Evolutionary conservation across 2,329 filamentous ascomycete genomes (phyloP).

Genomic region (Aspergillus neotritici): DNA sequence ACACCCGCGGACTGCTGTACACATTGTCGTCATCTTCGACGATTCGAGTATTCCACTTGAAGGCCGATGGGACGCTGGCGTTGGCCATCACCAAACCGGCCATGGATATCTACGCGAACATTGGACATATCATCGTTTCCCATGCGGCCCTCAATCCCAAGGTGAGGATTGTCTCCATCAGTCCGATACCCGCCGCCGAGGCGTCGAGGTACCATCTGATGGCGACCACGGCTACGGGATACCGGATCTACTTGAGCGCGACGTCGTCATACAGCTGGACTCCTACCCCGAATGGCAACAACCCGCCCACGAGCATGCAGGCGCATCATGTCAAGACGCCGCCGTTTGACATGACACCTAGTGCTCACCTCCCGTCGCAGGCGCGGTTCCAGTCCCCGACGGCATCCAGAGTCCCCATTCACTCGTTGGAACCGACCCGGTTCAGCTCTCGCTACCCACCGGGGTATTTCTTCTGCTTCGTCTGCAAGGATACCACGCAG

Average conservation of each 20-base stretch:
- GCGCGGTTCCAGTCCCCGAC: slow-evolving; percentile 31
- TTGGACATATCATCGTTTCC: slow-evolving; percentile 74
- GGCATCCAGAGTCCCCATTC: slow-evolving; percentile 47
- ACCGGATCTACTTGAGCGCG: slow-evolving; percentile 85
- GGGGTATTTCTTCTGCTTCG: slow-evolving; percentile 85
- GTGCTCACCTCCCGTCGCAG: slow-evolving; percentile 23
- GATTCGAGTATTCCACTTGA: slow-evolving; percentile 87
- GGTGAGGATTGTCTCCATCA: slow-evolving; percentile 75
- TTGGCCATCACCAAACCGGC: slow-evolving; percentile 53
- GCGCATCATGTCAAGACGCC: slow-evolving; percentile 96
- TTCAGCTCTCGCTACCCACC: slow-evolving; percentile 61
- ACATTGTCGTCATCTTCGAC: slow-evolving; percentile 83
- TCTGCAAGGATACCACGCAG: slow-evolving; percentile 56
- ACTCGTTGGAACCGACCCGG: slow-evolving; percentile 37
- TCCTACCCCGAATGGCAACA: slow-evolving; percentile 54
- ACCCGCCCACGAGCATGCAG: slow-evolving; percentile 88
- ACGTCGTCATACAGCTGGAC: slow-evolving; percentile 62
- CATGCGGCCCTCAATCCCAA: slow-evolving; percentile 65
- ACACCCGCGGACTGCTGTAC: slow-evolving; percentile 82
- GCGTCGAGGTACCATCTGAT: slow-evolving; percentile 81
- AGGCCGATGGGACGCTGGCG: slow-evolving; percentile 49
- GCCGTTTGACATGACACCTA: slow-evolving; percentile 45
- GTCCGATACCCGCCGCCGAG: slow-evolving; percentile 75
- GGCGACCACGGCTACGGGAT: slow-evolving; percentile 84
- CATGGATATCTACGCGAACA: slow-evolving; percentile 57